phyloP scores from a whole-genome alignment of 1,139 yeast genomes.

The Candida sanyaensis region DNA sequence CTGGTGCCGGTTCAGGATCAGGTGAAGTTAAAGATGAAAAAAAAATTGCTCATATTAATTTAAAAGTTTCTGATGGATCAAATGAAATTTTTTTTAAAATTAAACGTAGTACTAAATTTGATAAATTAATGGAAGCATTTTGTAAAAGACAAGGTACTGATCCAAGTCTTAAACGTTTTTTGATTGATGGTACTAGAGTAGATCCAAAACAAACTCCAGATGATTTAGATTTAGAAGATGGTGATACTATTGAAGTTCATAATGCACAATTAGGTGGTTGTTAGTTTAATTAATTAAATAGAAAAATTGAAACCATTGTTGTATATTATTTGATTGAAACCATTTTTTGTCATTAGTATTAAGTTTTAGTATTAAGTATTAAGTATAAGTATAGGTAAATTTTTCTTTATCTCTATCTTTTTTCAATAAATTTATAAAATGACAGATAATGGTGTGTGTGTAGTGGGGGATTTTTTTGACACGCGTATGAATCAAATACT shows the following conservation, averaged over 20 bases:
- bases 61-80: constrained; percentile 90
- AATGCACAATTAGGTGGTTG: constrained; percentile 84
- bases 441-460: too few species aligned
- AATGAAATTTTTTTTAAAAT: constrained; percentile 96
- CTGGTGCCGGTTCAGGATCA: too few species aligned
- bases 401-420: neutral
- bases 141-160: constrained; percentile 97
- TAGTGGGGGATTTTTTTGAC: too few species aligned
- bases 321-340: neutral
- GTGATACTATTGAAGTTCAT: constrained; percentile 97
- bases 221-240: constrained; percentile 87
- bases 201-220: constrained; percentile 90
- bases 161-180: constrained; percentile 77
- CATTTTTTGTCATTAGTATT: neutral
- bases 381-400: neutral
- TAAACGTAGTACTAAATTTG: constrained; percentile 88
- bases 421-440: neutral
- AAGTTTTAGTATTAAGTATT: too few species aligned
- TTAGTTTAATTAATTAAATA: neutral
- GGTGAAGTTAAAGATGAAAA: constrained; percentile 54
- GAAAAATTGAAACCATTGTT: neutral
- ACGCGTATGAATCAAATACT: too few species aligned
- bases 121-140: constrained; percentile 95
- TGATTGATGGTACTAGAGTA: constrained; percentile 92
- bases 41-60: constrained; percentile 77